Evolutionary conservation across 1,284 basidiomycete species (phyloP).

Genomic region (Erythrobasidium hasegawianum): DNA sequence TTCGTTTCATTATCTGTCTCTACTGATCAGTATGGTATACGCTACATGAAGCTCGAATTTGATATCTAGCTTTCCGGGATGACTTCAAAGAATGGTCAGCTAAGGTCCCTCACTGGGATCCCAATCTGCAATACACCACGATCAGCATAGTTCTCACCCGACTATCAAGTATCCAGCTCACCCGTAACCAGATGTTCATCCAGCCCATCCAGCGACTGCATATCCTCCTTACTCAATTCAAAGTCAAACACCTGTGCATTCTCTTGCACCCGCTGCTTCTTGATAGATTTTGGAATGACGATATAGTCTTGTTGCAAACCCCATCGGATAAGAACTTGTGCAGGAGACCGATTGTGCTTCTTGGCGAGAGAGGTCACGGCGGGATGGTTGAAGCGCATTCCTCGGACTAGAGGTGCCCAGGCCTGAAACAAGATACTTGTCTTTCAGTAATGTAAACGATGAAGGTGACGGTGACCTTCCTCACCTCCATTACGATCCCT

Average conservation of each 20-base stretch:
- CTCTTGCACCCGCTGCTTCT: constrained; percentile 61
- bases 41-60: neutral
- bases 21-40: neutral
- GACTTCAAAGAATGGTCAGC: neutral
- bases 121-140: constrained; percentile 2
- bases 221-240: constrained; percentile 60
- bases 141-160: neutral
- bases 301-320: constrained; percentile 68
- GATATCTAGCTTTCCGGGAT: neutral
- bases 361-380: constrained; percentile 57
- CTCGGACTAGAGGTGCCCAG: constrained; percentile 59
- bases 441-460: no score
- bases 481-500: constrained; percentile 72
- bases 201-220: constrained; percentile 60
- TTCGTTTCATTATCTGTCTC: neutral
- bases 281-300: constrained; percentile 72
- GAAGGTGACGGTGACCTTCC: no score
- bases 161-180: neutral
- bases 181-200: constrained; percentile 50
- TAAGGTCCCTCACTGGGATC: constrained; percentile 26
- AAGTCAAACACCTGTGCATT: constrained; percentile 71
- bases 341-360: constrained; percentile 62
- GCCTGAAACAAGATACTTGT: no score
- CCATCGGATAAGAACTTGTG: constrained; percentile 77
- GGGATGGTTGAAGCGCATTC: constrained; percentile 57